Base-by-base conservation (phyloP, 1,139 yeast genomes). In the Candida mesenterica region DNA sequence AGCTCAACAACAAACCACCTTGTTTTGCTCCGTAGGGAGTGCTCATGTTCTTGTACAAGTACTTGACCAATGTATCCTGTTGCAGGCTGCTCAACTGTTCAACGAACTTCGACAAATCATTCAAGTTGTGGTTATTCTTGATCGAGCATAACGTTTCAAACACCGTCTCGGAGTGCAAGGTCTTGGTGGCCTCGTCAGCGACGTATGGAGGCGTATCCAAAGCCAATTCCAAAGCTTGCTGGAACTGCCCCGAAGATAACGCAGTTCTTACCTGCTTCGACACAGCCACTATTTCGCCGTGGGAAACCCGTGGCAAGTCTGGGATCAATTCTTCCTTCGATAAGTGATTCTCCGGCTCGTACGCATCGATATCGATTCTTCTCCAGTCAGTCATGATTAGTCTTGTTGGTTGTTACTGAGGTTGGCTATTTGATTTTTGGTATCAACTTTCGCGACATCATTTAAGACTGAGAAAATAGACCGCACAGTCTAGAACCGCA, bases 311-410 rank as follows among this genome's bases (percentile, higher is more conserved):
- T 3, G 66, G 62, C 36, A 65, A 45, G 32, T 68, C 63, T 13
- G 89, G 89, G 15, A 75, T 60, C 49, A 86, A 67, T 36, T 85
- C 92, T 45, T 75, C 81, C 31, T 72, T 72, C 17, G 82, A 67
- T 45, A 86, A 62, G 50, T 80, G 79, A 40, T 75, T 75, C 37
- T 88, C 96, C 5, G 95, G 84, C 53, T 90, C 97, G 51, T 80
- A 79, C 16, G 89, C 87, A 61, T 92, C 97, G 40, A 92, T 81
- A 58, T 92, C 96, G 50, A 90, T 86, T 72, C 90, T 79, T 75
- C 98, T 75, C 77, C 77, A 64, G 54, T 72, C 69, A 7, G 33
- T 20, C 37, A 36, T 36, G 32, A 18, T 31, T 19, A 17, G 20
- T 34, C 10, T 14, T 20, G 22, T 7, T 12, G 15, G 20, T 27